These are phyloP conservation scores for Ensete ventricosum DNA, from an alignment of 176 grass and related monocot species.

Conservation along the genomic window DNA sequence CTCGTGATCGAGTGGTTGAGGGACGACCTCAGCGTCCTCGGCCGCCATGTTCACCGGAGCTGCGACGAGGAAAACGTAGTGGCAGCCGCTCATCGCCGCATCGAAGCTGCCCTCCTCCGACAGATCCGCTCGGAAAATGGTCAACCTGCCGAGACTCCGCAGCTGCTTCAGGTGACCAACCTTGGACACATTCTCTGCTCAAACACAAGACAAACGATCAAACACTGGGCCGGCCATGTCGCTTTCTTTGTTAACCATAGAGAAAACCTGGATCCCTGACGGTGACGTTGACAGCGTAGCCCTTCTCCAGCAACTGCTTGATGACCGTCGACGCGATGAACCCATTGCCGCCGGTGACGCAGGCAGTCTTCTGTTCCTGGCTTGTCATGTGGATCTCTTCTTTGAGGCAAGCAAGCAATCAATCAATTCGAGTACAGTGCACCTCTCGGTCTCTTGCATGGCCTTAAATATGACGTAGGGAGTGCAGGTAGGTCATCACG, in stretches of 20 bases:
- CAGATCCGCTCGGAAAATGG: slow-evolving; percentile 38
- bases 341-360: slow-evolving; percentile 64
- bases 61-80: slow-evolving; percentile 51
- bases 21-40: slow-evolving; percentile 37
- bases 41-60: slow-evolving; percentile 43
- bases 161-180: slow-evolving; percentile 40
- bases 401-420: not conserved
- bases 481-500: too few relatives aligned
- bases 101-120: slow-evolving; percentile 57
- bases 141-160: slow-evolving; percentile 36
- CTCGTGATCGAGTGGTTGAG: too few relatives aligned
- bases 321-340: slow-evolving; percentile 49
- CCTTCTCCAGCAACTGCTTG: slow-evolving; percentile 51
- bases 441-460: too few relatives aligned
- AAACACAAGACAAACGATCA: not conserved
- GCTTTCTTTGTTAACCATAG: too few relatives aligned
- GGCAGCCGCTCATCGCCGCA: slow-evolving; percentile 40
- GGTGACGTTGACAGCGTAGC: slow-evolving; percentile 47
- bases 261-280: slow-evolving; percentile 45
- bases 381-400: not conserved
- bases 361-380: slow-evolving; percentile 27
- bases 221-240: not conserved
- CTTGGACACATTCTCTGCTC: slow-evolving; percentile 30
- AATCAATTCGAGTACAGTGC: too few relatives aligned
- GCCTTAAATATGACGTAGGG: too few relatives aligned